phyloP scores from a whole-genome alignment of 495 filamentous ascomycete genomes.

The Xylaria castorea region DNA sequence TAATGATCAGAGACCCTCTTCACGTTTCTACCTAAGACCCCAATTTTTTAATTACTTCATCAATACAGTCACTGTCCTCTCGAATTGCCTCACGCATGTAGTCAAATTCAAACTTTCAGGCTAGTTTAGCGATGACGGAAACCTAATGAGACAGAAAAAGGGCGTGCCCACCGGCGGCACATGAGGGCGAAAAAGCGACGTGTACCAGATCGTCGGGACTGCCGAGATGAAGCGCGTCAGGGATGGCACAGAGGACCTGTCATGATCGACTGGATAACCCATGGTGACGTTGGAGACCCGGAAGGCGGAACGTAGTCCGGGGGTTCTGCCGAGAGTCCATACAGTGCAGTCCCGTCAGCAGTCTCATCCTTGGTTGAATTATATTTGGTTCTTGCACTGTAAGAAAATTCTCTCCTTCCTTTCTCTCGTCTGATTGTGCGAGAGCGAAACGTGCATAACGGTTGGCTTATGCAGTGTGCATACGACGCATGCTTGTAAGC shows the following conservation, averaged over 20 bases:
- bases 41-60: background rate
- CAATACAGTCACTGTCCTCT: background rate
- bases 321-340: constrained; percentile 12
- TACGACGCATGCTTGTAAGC: background rate
- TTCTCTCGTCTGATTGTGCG: background rate
- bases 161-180: background rate
- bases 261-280: background rate
- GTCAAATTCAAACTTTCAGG: background rate
- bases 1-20: background rate
- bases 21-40: background rate
- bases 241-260: constrained; percentile 14
- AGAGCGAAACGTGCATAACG: background rate
- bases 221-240: constrained; percentile 24
- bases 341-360: background rate
- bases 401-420: background rate
- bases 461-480: constrained; percentile 1
- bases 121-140: background rate
- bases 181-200: background rate
- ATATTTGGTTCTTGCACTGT: background rate
- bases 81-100: background rate
- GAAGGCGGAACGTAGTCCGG: constrained; percentile 18
- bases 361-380: constrained; percentile 1
- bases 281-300: constrained; percentile 13
- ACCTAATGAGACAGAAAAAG: background rate
- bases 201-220: constrained; percentile 25